These are phyloP conservation scores for Globomyces sp. DNA, from an alignment of 371 early-diverging fungal species.

Conservation along the genomic window DNA sequence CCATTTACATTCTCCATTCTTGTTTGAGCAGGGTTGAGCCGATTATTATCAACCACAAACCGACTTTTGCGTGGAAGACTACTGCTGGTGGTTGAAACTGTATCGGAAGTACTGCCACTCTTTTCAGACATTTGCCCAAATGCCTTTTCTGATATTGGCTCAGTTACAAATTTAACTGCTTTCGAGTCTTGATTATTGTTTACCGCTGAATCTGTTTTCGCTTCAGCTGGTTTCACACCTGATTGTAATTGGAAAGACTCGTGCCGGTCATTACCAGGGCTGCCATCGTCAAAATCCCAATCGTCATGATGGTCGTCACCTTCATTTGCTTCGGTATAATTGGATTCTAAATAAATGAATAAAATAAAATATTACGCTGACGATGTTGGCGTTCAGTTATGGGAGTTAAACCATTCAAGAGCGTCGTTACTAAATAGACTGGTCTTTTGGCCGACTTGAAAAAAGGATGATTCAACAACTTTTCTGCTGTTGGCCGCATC, in stretches of 20 bases:
- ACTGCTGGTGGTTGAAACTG: too few relatives aligned
- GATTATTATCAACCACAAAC: neutral
- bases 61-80: constrained; percentile 7
- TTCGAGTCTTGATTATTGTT: too few relatives aligned
- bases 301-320: neutral
- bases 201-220: neutral
- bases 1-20: too few relatives aligned
- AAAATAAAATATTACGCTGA: too few relatives aligned
- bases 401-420: constrained; percentile 68
- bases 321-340: neutral
- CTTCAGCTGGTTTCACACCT: neutral
- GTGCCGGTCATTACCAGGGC: neutral
- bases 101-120: too few relatives aligned
- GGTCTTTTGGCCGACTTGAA: constrained; percentile 77
- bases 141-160: too few relatives aligned
- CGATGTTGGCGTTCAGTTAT: constrained; percentile 46
- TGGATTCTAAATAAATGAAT: too few relatives aligned
- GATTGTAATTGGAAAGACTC: neutral
- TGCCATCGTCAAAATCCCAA: constrained; percentile 16
- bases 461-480: constrained; percentile 72
- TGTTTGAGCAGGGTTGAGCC: too few relatives aligned
- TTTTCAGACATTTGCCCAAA: too few relatives aligned
- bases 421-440: constrained; percentile 56
- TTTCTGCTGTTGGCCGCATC: constrained; percentile 78
- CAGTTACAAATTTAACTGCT: too few relatives aligned